phyloP scores from a whole-genome alignment of 2,329 filamentous ascomycete species.

The Neurospora sp. region DNA sequence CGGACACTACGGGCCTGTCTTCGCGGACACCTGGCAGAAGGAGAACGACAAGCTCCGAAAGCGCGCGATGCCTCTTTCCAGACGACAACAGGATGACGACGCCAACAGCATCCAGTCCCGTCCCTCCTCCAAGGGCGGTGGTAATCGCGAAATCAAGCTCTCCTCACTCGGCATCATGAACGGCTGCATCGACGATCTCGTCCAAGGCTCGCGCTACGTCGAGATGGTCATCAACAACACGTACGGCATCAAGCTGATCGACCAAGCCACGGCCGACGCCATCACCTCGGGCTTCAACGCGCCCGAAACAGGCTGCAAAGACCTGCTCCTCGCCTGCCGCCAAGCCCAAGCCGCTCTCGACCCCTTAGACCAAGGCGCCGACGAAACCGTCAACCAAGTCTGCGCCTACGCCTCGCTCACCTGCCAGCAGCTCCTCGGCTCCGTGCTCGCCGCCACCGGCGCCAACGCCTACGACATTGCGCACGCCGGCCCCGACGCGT shows the following conservation, averaged over 20 bases:
- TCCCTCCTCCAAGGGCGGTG: not conserved
- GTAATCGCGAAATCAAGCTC: conserved; percentile 38
- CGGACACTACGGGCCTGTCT: conserved; percentile 59
- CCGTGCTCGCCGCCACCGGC: conserved; percentile 43
- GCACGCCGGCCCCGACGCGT: conserved; percentile 45
- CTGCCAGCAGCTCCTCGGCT: conserved; percentile 47
- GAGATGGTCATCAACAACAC: conserved; percentile 54
- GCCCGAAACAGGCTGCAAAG: conserved; percentile 39
- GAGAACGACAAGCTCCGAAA: conserved; percentile 51
- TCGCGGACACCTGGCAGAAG: conserved; percentile 47
- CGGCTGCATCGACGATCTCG: conserved; percentile 56
- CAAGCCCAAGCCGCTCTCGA: conserved; percentile 29
- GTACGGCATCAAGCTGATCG: conserved; percentile 52
- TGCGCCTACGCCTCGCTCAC: conserved; percentile 46
- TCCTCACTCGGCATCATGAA: conserved; percentile 61
- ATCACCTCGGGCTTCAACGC: conserved; percentile 35
- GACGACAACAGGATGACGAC: conserved; percentile 15
- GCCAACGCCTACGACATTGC: conserved; percentile 54
- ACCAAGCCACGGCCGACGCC: conserved; percentile 37
- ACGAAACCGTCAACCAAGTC: conserved; percentile 28
- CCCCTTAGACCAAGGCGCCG: conserved; percentile 30
- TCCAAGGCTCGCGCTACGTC: conserved; percentile 49
- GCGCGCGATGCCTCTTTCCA: conserved; percentile 24
- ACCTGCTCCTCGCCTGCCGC: conserved; percentile 44
- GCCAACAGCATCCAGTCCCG: not conserved